Conservation (phyloP, 208 protist species). For the Crithidia bombi region DNA sequence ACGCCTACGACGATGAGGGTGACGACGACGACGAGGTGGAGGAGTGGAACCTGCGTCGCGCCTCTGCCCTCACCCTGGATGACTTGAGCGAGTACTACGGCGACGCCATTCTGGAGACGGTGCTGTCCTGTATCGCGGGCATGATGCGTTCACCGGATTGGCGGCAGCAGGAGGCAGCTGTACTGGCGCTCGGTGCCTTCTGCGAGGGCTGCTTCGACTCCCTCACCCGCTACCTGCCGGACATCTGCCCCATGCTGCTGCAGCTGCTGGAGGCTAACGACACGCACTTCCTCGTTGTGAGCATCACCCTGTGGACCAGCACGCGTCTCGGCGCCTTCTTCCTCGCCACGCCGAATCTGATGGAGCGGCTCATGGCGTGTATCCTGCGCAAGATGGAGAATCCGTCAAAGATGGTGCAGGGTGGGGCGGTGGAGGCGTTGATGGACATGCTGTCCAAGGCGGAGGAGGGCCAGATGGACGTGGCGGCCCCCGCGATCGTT, state of each 20-base stretch:
- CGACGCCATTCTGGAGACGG: constrained; percentile 71
- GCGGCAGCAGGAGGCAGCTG: constrained; percentile 86
- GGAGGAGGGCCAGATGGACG: constrained; percentile 53
- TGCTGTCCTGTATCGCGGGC: constrained; percentile 80
- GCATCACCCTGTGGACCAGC: constrained; percentile 92
- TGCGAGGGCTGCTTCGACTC: constrained; percentile 89
- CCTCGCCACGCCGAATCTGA: constrained; percentile 29
- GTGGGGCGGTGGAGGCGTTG: constrained; percentile 68
- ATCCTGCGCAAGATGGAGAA: constrained; percentile 83
- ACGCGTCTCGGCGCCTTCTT: constrained; percentile 75
- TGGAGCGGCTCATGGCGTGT: constrained; percentile 47
- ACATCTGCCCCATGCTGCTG: constrained; percentile 77
- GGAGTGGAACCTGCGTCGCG: constrained; percentile 93
- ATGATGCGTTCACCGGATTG: constrained; percentile 81
- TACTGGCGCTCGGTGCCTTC: constrained; percentile 93
- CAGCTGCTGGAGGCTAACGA: constrained; percentile 62
- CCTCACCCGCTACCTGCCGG: constrained; percentile 77
- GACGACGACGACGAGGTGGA: constrained; percentile 88
- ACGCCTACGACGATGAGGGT: constrained; percentile 77
- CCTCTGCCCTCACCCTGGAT: constrained; percentile 87
- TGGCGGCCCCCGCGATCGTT: constrained; percentile 45
- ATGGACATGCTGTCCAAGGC: constrained; percentile 53
- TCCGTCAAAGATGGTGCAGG: constrained; percentile 84
- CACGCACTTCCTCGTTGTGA: constrained; percentile 90
- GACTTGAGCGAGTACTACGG: constrained; percentile 85